Evolutionary conservation across 169 alveolate genomes (phyloP), one percentile per base, ranked within the genome.

Genomic region (Plasmodium cynomolgi): DNA sequence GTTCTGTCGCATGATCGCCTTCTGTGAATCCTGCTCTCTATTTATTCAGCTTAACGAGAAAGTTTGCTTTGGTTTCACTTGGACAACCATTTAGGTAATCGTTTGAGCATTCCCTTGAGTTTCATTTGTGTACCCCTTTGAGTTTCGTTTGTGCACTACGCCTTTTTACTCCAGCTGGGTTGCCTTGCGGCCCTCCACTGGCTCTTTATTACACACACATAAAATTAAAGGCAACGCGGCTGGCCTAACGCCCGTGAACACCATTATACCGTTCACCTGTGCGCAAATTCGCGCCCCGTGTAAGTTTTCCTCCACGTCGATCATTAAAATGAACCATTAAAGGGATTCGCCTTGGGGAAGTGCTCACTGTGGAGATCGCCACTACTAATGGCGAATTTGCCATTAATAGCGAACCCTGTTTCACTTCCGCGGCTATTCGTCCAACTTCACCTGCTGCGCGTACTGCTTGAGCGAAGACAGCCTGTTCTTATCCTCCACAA

Each of bases 401-500:
- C 17, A 83, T 83, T 47, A 29, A 79, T 39, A 41, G 33, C 15
- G 34, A 17, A n/a, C 9, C 54, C 37, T 8, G 44, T 81, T 47
- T 31, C 68, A 23, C 13, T 41, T 44, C 20, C 47, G 41, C 68
- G 41, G 29, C 20, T 34, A 37, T 26, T 83, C 23, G 33, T 91
- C 85, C 81, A 50, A 20, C 29, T 54, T 81, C 26, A 91, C 33
- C 62, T 91, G 83, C 58, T 91, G 29, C 62, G 47, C 39, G 37
- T 81, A 83, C 58, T 91, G 91, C 71, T 83, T 71, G 47, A 91
- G 79, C 23, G 92, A 37, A 26, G 73, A 68, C 17, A 91, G n/a
- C 56, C 68, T 71, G 50, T 83, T 91, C 71, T 91, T 91, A 82
- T 83, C 80, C 68, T 37, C 84, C 50, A 68, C 26, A 72, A 91